Conservation (phyloP, 2,329 filamentous ascomycete genomes). For the Aspergillus sclerotialis region DNA sequence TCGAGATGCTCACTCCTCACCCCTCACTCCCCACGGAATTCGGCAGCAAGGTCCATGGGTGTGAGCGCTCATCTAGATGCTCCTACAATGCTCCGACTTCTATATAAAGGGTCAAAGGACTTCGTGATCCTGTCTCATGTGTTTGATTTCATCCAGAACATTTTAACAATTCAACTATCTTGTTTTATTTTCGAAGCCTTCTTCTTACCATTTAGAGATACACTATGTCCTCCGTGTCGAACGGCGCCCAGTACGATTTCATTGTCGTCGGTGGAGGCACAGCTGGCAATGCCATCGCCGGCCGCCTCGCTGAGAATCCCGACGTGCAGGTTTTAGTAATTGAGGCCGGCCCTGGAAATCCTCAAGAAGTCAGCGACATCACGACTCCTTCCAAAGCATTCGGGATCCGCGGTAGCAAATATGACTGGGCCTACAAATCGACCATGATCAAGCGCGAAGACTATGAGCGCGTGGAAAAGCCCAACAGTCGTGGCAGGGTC, state of each 20-base stretch:
- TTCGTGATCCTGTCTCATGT: too few species aligned
- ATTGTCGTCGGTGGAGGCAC: too few species aligned
- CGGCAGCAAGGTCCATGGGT: too few species aligned
- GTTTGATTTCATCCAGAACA: too few species aligned
- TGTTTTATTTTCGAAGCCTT: too few species aligned
- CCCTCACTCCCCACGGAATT: not conserved
- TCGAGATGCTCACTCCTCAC: too few species aligned
- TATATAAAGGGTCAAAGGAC: too few species aligned
- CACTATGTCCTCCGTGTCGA: conserved; percentile 7
- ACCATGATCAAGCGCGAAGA: conserved; percentile 51
- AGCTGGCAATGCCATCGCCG: conserved; percentile 40
- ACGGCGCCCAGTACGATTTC: conserved; percentile 18
- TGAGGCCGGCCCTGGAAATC: conserved; percentile 37
- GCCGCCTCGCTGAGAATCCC: conserved; percentile 46
- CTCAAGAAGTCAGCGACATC: conserved; percentile 46
- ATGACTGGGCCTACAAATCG: conserved; percentile 58
- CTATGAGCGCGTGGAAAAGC: conserved; percentile 57
- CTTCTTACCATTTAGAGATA: not conserved
- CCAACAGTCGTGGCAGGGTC: conserved; percentile 54
- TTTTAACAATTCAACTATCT: too few species aligned
- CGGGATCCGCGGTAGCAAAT: conserved; percentile 48
- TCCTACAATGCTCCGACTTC: too few species aligned
- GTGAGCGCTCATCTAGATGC: too few species aligned
- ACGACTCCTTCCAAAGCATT: conserved; percentile 52
- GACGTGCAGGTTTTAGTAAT: conserved; percentile 35